Base-by-base conservation (phyloP, 306 rosid genomes). In the Ziziphus jujuba region DNA sequence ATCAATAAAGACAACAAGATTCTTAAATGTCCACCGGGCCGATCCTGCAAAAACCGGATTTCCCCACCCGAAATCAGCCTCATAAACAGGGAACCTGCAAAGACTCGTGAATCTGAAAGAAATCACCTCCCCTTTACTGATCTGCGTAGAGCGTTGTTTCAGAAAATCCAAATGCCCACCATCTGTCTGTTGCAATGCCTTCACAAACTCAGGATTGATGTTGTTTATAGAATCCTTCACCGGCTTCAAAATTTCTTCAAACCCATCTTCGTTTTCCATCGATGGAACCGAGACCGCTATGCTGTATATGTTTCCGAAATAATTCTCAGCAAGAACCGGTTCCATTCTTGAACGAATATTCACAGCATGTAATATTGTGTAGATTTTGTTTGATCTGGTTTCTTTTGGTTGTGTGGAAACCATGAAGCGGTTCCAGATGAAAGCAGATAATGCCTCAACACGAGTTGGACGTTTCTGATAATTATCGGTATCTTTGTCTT, bases 401-500 rank as follows among this genome's bases (percentile, higher is more conserved):
- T 12, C 17, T n/a, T 67, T 36, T 9, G 70, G 60, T 22, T 45
- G 36, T 22, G 78, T 50, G 14, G 56, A 22, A 7, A 59, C 72
- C 15, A 66, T 36, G 44, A 74, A 54, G 1, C 86, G 83, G 7
- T 56, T 20, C 74, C 79, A 79, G 44, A 83, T 66, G 67, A 83
- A 79, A 22, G 80, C 50, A 0, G 87, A 83, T 13, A 83, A 43
- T 12, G 84, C 87, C 54, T 73, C 87, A 22, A 79, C 79, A 2
- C 87, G 75, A 0, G 84, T 76, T 3, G 80, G 75, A 0, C 80
- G 67, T n/a, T n/a, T n/a, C n/a, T n/a, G n/a, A 49, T 1, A 5
- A 48, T 11, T 12, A 1, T 11, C 47, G 61, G n/a, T n/a, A n/a
- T n/a, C 28, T 4, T 14, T 44, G 8, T 47, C 45, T 23, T 31